Base-by-base conservation (phyloP, 2,329 filamentous ascomycete species). In the Teratosphaeriaceae sp. region DNA sequence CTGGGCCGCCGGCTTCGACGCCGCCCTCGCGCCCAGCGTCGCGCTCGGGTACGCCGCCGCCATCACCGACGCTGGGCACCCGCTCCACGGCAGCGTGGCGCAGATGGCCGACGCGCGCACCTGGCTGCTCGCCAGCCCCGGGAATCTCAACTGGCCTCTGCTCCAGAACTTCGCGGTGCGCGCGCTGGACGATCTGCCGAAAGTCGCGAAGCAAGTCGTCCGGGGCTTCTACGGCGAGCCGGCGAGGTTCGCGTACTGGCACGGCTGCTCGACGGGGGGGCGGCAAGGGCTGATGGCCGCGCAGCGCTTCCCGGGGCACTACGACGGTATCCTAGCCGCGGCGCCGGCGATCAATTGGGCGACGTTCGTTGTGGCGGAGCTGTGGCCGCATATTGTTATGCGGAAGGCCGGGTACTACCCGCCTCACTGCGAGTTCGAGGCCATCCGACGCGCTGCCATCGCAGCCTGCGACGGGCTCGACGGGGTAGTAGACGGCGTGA, bases 261-360 rank as follows among this genome's bases (percentile, higher is more conserved):
- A 47, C 44, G 64, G 65, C 2, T 67, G 65, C 43, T 65, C 62
- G 18, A 59, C 56, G 16, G 65, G 64, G 27, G 65, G 65, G 6
- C 44, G 65, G 13, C 64, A 67, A 42, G 65, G 64, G 2, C 42
- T 64, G 13, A 63, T 62, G 55, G 26, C 58, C 8, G 64, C 65
- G 5, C 65, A 69, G 42, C 45, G 59, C 9, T 68, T 61, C 44
- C 65, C 65, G 5, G 40, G 54, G 2, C 51, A 56, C 2, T 69
- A 62, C 42, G 60, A 71, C 46, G 65, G 67, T 16, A 68, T 71
- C 39, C 43, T 66, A 3, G 65, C 68, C 3, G 45, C 48, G 4
- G 60, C 65, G 1, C 66, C 68, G 11, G 66, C 66, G 2, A 59
- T 68, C 36, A 63, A 68, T 40, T 66, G 59, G 61, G 47, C 49